phyloP scores from a whole-genome alignment of 306 rosid species.

The Astragalus glycyphyllos region DNA sequence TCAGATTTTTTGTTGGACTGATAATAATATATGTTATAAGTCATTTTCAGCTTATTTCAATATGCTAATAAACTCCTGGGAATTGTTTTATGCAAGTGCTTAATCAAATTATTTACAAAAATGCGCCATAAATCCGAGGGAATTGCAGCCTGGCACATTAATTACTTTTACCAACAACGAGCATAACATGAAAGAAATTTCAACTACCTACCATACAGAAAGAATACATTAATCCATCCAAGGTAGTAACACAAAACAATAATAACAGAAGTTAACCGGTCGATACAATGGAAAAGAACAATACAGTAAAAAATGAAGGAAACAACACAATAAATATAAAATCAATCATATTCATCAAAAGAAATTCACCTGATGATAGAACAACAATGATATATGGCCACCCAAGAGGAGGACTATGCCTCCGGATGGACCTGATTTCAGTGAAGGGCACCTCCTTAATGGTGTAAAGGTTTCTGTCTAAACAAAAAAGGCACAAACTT shows the following conservation, averaged over 20 bases:
- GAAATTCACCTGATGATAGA: conserved; percentile 74
- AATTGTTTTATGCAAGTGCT: neutral
- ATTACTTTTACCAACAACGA: conserved; percentile 14
- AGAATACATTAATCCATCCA: conserved; percentile 16
- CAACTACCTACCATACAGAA: conserved; percentile 3
- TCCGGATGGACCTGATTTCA: conserved; percentile 85
- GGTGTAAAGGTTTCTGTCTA: conserved; percentile 86
- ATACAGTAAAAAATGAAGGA: neutral
- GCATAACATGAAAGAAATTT: conserved; percentile 18
- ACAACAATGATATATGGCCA: conserved; percentile 94
- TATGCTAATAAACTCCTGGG: neutral
- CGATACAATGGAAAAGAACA: neutral
- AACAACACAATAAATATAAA: conserved; percentile 7
- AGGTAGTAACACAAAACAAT: neutral
- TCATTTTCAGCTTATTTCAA: conserved; percentile 1
- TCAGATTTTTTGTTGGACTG: neutral
- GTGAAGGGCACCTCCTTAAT: conserved; percentile 82
- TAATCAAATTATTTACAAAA: neutral
- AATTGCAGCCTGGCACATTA: neutral
- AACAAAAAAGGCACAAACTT: conserved; percentile 45
- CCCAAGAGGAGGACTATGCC: conserved; percentile 89
- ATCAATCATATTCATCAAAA: conserved; percentile 10
- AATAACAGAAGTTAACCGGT: neutral
- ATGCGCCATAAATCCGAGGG: neutral
- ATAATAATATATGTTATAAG: neutral